Evolutionary conservation across 148 eudicot species (phyloP).

Genomic region (Rheum nobile): DNA sequence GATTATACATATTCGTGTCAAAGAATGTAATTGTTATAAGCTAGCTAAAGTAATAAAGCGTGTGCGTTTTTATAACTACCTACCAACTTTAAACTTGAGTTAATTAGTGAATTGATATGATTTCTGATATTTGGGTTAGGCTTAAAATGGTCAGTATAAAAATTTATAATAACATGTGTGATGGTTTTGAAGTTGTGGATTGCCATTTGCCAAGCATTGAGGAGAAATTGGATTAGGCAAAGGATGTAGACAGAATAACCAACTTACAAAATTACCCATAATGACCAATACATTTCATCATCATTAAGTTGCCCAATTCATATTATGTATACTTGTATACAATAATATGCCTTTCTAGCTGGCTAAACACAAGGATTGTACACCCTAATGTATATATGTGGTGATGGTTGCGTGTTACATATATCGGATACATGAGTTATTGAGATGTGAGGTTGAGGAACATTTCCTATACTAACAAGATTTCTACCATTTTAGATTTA

Average conservation of each 20-base stretch:
- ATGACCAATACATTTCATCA: not conserved
- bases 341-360: not conserved
- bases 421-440: not conserved
- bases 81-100: not conserved
- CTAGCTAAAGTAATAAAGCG: not conserved
- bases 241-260: not conserved
- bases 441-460: not conserved
- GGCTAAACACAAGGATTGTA: not conserved
- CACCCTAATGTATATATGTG: not conserved
- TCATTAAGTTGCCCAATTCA: slow-evolving; percentile 1
- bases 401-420: not conserved
- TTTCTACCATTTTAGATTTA: too few relatives aligned
- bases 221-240: not conserved
- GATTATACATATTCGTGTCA: not conserved
- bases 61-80: not conserved
- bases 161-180: not conserved
- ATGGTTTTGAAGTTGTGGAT: not conserved
- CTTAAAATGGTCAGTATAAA: not conserved
- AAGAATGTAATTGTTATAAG: not conserved
- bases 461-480: not conserved
- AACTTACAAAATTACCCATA: not conserved
- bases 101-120: not conserved
- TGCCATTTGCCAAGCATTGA: not conserved
- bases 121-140: not conserved
- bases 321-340: not conserved